A percentile compares a stretch with the other conserved stretches of the same genome.
Conservation (phyloP, 192 early-diverging fungal species). For the Coemansia sp. region DNA sequence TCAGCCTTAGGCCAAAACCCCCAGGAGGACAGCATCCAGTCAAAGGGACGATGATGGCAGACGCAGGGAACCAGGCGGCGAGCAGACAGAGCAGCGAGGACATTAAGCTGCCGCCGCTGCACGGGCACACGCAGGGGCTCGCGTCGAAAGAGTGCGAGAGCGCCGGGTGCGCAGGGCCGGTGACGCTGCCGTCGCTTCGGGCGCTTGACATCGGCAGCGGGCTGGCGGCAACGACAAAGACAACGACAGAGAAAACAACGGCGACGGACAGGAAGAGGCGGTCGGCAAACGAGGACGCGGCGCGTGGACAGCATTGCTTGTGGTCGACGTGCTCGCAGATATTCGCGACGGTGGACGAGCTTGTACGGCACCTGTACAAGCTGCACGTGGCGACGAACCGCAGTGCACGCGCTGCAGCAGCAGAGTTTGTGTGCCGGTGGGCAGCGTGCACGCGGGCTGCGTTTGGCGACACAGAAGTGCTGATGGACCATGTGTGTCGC, state of each 20-base stretch:
- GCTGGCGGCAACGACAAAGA: background rate
- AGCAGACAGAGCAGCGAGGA: background rate
- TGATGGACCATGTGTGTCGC: slow-evolving; percentile 62
- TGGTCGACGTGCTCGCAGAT: slow-evolving; percentile 70
- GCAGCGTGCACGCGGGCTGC: slow-evolving; percentile 58
- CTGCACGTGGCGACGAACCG: slow-evolving; percentile 52
- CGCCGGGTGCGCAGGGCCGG: slow-evolving; percentile 33
- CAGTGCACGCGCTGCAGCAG: slow-evolving; percentile 4
- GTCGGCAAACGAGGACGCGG: background rate
- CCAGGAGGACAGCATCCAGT: background rate
- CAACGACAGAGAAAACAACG: too few species aligned
- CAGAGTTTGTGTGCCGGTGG: slow-evolving; percentile 60
- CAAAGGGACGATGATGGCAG: background rate
- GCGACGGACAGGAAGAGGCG: background rate
- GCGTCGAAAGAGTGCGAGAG: slow-evolving; percentile 26
- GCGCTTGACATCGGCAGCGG: slow-evolving; percentile 33
- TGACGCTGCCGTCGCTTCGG: slow-evolving; percentile 44
- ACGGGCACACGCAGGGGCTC: slow-evolving; percentile 31
- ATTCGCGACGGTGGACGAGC: slow-evolving; percentile 47
- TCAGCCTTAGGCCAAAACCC: background rate
- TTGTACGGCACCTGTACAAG: slow-evolving; percentile 54
- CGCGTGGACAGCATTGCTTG: slow-evolving; percentile 53
- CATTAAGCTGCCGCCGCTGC: slow-evolving; percentile 36
- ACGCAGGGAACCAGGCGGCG: background rate
- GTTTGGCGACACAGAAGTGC: slow-evolving; percentile 50